These are phyloP conservation scores for Krasilnikovozyma curviuscula DNA, from an alignment of 768 basidiomycete species.

Conservation along the genomic window DNA sequence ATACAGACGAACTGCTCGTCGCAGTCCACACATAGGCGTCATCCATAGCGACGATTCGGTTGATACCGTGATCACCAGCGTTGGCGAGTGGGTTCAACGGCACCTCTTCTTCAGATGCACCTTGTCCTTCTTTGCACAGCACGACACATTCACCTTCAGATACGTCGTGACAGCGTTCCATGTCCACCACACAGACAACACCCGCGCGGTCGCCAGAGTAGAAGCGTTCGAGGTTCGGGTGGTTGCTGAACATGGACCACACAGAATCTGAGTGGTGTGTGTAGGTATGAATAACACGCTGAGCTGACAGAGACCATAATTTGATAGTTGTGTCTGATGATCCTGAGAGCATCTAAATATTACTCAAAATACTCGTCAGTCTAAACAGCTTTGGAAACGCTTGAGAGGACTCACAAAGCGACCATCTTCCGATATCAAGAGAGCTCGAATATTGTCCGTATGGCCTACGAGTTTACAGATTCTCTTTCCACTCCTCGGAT, in stretches of 20 bases:
- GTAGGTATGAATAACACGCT: slow-evolving; percentile 87
- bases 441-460: slow-evolving; percentile 85
- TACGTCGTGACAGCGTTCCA: slow-evolving; percentile 58
- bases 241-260: slow-evolving; percentile 76
- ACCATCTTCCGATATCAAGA: slow-evolving; percentile 73
- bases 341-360: slow-evolving; percentile 23
- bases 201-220: slow-evolving; percentile 89
- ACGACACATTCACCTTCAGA: slow-evolving; percentile 77
- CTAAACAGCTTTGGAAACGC: background rate
- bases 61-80: slow-evolving; percentile 54
- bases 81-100: slow-evolving; percentile 11
- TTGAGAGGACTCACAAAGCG: slow-evolving; percentile 46
- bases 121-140: slow-evolving; percentile 35
- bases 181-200: slow-evolving; percentile 75
- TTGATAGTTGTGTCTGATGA: slow-evolving; percentile 41
- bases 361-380: no score
- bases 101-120: slow-evolving; percentile 15
- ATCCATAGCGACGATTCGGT: slow-evolving; percentile 62
- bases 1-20: slow-evolving; percentile 58
- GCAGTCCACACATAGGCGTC: slow-evolving; percentile 81
- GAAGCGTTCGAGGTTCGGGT: slow-evolving; percentile 69
- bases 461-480: slow-evolving; percentile 76
- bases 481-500: slow-evolving; percentile 61
- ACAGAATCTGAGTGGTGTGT: slow-evolving; percentile 77
- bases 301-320: slow-evolving; percentile 74